phyloP scores from a whole-genome alignment of 2,329 filamentous ascomycete genomes.

The Colletotrichum navitas region DNA sequence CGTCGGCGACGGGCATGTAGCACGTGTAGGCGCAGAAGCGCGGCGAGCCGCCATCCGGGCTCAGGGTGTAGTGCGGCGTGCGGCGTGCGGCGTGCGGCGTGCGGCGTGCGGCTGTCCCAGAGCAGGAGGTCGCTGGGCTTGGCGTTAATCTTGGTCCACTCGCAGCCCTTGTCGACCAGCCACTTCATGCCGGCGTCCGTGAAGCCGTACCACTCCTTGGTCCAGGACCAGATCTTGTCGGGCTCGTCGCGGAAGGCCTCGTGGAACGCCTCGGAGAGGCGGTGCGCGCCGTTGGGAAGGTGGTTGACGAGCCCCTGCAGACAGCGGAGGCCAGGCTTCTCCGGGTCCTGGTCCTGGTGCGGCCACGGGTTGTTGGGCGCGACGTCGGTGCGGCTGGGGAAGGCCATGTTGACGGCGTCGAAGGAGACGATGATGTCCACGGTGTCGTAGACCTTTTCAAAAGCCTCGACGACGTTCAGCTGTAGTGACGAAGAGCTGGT shows the following conservation, averaged over 20 bases:
- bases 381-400: constrained; percentile 27
- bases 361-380: constrained; percentile 27
- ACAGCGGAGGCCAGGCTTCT: constrained; percentile 25
- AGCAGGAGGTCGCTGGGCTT: constrained; percentile 53
- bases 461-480: constrained; percentile 7
- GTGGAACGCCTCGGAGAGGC: constrained; percentile 43
- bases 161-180: constrained; percentile 40
- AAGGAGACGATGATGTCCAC: constrained; percentile 27
- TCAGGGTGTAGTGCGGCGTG: constrained; percentile 38
- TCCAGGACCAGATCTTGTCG: constrained; percentile 46
- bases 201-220: constrained; percentile 42
- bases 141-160: constrained; percentile 47
- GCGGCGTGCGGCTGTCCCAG: constrained; percentile 48
- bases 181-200: constrained; percentile 41
- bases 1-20: constrained; percentile 44
- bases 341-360: constrained; percentile 30
- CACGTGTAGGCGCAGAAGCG: constrained; percentile 45
- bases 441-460: constrained; percentile 31
- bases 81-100: constrained; percentile 41
- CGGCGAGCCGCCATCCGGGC: constrained; percentile 40
- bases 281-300: constrained; percentile 27
- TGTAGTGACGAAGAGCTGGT: not conserved
- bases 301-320: constrained; percentile 22
- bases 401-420: constrained; percentile 32
- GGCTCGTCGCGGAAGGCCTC: constrained; percentile 22